Conservation (phyloP, 1,139 yeast genomes). For the Candida tetrigidarum region DNA sequence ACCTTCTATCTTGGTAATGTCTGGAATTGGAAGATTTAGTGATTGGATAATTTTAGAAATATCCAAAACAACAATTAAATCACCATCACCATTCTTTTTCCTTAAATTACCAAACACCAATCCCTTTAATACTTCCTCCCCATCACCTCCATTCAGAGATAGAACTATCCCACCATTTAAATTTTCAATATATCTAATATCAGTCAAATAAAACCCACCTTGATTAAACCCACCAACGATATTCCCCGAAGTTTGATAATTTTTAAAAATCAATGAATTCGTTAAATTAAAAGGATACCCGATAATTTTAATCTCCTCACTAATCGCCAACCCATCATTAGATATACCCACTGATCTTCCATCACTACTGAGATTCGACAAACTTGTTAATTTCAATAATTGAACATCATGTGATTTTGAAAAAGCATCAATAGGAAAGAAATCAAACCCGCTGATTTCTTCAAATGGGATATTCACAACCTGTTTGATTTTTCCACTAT, state of each 20-base stretch:
- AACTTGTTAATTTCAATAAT: neutral
- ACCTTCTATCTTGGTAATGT: conserved; percentile 2
- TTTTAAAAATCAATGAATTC: conserved; percentile 58
- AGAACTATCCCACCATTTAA: conserved; percentile 62
- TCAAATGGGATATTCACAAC: conserved; percentile 19
- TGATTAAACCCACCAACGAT: conserved; percentile 31
- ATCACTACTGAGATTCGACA: neutral
- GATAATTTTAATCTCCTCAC: conserved; percentile 27
- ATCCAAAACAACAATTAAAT: conserved; percentile 51
- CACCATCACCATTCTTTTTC: conserved; percentile 65
- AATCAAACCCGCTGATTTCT: conserved; percentile 28
- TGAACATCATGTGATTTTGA: neutral
- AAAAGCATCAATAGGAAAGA: conserved; percentile 31
- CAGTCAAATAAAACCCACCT: conserved; percentile 48
- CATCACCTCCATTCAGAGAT: neutral
- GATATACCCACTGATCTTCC: neutral
- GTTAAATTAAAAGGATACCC: conserved; percentile 63
- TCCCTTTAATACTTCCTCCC: conserved; percentile 40
- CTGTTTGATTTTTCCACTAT: conserved; percentile 1
- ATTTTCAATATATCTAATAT: conserved; percentile 62
- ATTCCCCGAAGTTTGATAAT: conserved; percentile 51
- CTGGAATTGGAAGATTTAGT: conserved; percentile 9
- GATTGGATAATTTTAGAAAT: conserved; percentile 38
- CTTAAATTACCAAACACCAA: conserved; percentile 54
- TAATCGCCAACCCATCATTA: neutral